Evolutionary conservation across 1,284 basidiomycete species (phyloP).

Genomic region (Ganoderma boninense): DNA sequence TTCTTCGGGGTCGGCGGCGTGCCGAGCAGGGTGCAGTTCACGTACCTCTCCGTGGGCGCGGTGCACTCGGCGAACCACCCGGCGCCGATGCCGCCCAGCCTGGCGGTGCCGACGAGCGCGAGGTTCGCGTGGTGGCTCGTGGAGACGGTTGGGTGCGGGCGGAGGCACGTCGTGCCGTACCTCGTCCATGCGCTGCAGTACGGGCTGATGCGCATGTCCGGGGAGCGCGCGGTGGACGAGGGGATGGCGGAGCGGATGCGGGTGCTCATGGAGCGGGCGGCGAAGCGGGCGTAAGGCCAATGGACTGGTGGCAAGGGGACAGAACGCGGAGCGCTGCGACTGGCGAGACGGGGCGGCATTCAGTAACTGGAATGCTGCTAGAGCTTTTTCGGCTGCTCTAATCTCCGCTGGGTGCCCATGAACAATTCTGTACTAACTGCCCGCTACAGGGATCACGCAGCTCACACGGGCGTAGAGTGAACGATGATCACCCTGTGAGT

Average conservation of each 20-base stretch:
- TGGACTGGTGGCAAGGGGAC: neutral
- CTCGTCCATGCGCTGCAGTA: constrained; percentile 24
- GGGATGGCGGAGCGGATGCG: constrained; percentile 28
- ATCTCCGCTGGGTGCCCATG: too few species aligned
- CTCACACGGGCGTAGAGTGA: too few species aligned
- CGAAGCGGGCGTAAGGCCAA: constrained; percentile 1
- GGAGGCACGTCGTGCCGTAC: constrained; percentile 31
- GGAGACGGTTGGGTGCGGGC: constrained; percentile 32
- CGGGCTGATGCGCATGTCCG: constrained; percentile 22
- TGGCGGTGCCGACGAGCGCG: constrained; percentile 30
- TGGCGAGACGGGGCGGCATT: too few species aligned
- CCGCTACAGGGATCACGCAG: too few species aligned
- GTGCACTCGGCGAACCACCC: constrained; percentile 31
- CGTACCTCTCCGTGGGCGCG: constrained; percentile 34
- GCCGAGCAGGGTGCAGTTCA: constrained; percentile 35
- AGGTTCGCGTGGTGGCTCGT: constrained; percentile 32
- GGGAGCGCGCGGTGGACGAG: constrained; percentile 23
- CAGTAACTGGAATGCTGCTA: too few species aligned
- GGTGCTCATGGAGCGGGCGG: constrained; percentile 14
- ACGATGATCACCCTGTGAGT: too few species aligned
- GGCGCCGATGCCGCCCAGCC: constrained; percentile 13
- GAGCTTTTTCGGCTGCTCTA: too few species aligned
- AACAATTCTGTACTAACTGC: too few species aligned
- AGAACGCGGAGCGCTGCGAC: neutral
- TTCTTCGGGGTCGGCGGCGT: constrained; percentile 21